phyloP scores from a whole-genome alignment of 352 stramenopile genomes.

The Globisporangium sylvaticum region DNA sequence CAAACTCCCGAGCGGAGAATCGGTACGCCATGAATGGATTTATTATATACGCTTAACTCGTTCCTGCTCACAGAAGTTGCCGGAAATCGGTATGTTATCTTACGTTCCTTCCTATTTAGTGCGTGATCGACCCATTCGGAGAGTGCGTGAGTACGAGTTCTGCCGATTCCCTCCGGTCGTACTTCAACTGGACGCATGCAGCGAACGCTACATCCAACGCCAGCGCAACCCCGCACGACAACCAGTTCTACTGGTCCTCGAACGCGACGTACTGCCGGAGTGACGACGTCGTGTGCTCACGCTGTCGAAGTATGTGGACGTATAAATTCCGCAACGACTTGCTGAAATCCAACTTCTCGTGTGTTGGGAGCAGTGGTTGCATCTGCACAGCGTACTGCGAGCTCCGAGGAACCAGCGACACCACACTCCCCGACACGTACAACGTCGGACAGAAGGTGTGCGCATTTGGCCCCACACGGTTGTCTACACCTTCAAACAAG shows the following conservation, averaged over 20 bases:
- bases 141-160: slow-evolving; percentile 27
- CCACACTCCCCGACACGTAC: background rate
- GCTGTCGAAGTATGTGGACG: slow-evolving; percentile 11
- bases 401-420: slow-evolving; percentile 6
- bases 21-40: slow-evolving; percentile 13
- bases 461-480: too few species aligned
- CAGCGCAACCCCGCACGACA: slow-evolving; percentile 22
- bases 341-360: slow-evolving; percentile 16
- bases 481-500: too few species aligned
- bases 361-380: slow-evolving; percentile 30
- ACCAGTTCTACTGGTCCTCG: background rate
- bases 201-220: slow-evolving; percentile 21
- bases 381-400: slow-evolving; percentile 39
- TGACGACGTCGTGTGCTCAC: background rate
- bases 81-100: background rate
- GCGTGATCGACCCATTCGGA: slow-evolving; percentile 28
- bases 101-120: slow-evolving; percentile 3
- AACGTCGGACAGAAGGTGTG: too few species aligned
- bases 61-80: background rate
- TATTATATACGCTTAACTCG: background rate
- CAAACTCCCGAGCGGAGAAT: slow-evolving; percentile 18
- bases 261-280: too few species aligned
- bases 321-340: too few species aligned
- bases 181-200: slow-evolving; percentile 14
- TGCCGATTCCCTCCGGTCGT: background rate